Percentiles rank a stretch among this genome's conserved stretches.
Conservation (phyloP, 371 early-diverging fungal species). For the Mucor circinelloides region DNA sequence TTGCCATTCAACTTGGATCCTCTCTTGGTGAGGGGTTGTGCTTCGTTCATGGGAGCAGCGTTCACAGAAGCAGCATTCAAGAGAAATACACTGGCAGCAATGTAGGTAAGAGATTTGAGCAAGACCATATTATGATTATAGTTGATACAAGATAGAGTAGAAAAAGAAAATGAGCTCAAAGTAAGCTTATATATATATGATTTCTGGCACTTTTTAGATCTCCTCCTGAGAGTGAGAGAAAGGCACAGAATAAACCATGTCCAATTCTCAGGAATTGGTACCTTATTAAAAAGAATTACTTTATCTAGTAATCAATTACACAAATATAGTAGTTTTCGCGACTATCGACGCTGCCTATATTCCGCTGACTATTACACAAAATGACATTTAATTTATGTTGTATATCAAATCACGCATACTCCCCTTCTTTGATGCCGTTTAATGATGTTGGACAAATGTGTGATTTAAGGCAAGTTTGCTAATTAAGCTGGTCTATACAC, state of each 20-base stretch:
- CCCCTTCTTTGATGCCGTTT: not conserved
- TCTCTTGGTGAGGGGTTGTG: constrained; percentile 19
- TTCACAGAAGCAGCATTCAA: not conserved
- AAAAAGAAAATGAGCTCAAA: constrained; percentile 4
- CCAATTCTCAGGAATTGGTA: not conserved
- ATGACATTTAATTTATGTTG: not conserved
- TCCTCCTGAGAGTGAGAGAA: not conserved
- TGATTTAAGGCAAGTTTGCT: not conserved
- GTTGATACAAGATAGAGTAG: not conserved
- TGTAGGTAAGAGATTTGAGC: constrained; percentile 5
- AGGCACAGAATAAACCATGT: not conserved
- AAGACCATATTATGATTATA: not conserved
- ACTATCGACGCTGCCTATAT: not conserved
- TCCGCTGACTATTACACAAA: not conserved
- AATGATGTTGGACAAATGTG: not conserved
- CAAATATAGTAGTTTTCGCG: not conserved
- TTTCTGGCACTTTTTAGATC: not conserved
- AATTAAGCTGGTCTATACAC: not conserved
- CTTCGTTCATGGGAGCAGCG: constrained; percentile 3
- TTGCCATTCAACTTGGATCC: constrained; percentile 26
- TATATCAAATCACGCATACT: not conserved
- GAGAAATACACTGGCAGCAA: constrained; percentile 8
- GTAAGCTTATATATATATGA: not conserved
- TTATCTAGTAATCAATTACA: not conserved
- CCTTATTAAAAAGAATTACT: not conserved